phyloP scores from a whole-genome alignment of 495 filamentous ascomycete genomes.

The Hypoxylon intermedium region DNA sequence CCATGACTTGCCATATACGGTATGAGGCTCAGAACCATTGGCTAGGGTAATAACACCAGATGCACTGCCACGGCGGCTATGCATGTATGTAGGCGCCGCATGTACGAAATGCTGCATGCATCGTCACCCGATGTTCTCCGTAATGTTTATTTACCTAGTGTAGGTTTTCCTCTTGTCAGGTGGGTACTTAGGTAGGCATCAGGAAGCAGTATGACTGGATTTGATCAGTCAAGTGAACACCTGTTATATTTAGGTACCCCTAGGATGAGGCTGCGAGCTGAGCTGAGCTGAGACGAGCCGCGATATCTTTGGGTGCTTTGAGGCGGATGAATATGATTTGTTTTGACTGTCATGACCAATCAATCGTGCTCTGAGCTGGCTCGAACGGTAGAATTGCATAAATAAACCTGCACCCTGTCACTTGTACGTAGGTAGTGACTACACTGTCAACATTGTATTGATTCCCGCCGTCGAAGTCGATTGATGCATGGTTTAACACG shows the following conservation, averaged over 20 bases:
- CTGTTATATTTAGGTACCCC: neutral
- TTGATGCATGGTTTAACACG: too few species aligned
- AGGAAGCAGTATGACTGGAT: slow-evolving; percentile 8
- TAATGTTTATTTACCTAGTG: neutral
- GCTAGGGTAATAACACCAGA: slow-evolving; percentile 14
- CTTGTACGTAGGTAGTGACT: too few species aligned
- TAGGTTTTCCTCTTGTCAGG: neutral
- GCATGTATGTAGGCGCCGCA: slow-evolving; percentile 14
- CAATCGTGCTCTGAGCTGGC: too few species aligned
- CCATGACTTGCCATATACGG: slow-evolving; percentile 5
- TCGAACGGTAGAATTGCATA: too few species aligned
- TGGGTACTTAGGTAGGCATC: neutral
- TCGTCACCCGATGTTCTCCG: slow-evolving; percentile 15
- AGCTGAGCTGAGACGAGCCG: slow-evolving; percentile 19
- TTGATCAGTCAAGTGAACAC: neutral
- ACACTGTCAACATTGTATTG: too few species aligned
- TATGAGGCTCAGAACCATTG: slow-evolving; percentile 27
- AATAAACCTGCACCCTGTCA: too few species aligned
- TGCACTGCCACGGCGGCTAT: slow-evolving; percentile 31
- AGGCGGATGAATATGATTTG: neutral
- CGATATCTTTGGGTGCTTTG: neutral
- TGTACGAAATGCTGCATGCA: slow-evolving; percentile 11
- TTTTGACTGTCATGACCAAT: too few species aligned
- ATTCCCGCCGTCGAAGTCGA: too few species aligned
- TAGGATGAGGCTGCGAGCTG: slow-evolving; percentile 24